Evolutionary conservation across 2,329 filamentous ascomycete genomes (phyloP), one percentile per base, ranked within the genome.

Genomic region (Lecanicillium sp.): DNA sequence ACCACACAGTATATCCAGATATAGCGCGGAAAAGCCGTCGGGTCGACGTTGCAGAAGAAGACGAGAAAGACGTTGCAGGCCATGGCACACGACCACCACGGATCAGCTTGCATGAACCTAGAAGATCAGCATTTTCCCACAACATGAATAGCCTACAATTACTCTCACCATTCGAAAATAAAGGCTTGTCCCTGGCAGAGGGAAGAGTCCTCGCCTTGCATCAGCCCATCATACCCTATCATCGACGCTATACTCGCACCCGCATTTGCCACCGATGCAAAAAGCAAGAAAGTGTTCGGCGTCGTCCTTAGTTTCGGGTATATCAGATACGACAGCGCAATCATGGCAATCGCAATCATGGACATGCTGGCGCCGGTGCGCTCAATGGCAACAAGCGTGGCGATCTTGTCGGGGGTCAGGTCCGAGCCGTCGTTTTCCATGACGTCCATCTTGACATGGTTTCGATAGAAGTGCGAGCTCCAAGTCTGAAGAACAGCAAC

Each of bases 71-170:
- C 87, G 54, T 91, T 91, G 57, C 84, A 73, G 0, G 87, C 85
- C 86, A 91, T 91, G 52, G 84, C 84, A 55, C 89, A 79, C 0
- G 84, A 86, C 85, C 83, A 90, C 67, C 85, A 75, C 1, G 83
- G 80, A 63, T 87, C 84, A 3, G 83, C 83, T 55, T 84, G 83
- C 78, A 86, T 85, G 62, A 87, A 89, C 79, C 83, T 87, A 36
- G 7, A 36, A 15, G 5, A 8, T 6, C 15, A 29, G 14, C 9
- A 3, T 12, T n/a, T 5, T 9, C n/a, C 21, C 10, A 24, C 42
- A 53, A 48, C n/a, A 9, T 23, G 10, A 5, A 3, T n/a, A 11
- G 2, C 27, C 44, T 23, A 4, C 19, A 11, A 3, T 17, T 29
- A 24, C 24, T 19, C 82, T 58, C 76, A 87, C 67, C 86, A 82